These are phyloP conservation scores for Colletotrichum lentis DNA, from an alignment of 2,329 filamentous ascomycete species.

Conservation along the genomic window DNA sequence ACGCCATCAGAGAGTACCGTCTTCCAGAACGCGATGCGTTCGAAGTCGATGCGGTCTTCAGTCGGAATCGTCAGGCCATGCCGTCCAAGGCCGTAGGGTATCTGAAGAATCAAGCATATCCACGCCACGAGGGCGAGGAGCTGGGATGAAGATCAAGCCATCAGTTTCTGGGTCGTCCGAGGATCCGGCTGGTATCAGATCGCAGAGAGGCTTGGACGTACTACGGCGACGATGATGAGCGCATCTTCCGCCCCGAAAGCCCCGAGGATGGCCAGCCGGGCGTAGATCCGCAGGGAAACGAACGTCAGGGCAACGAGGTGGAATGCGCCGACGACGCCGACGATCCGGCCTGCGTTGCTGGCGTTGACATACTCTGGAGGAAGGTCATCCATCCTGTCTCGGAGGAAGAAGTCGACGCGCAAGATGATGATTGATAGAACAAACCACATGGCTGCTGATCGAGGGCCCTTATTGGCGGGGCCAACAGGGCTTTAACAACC, in stretches of 20 bases:
- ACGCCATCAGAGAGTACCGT: slow-evolving; percentile 40
- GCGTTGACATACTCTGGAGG: slow-evolving; percentile 27
- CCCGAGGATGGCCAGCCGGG: slow-evolving; percentile 40
- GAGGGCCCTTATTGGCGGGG: no score
- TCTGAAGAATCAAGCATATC: slow-evolving; percentile 41
- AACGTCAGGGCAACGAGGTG: slow-evolving; percentile 41
- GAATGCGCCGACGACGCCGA: slow-evolving; percentile 37
- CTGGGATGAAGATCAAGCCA: background rate
- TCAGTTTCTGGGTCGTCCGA: no score
- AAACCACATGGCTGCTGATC: background rate
- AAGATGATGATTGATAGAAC: background rate
- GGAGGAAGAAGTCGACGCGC: no score
- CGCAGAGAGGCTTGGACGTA: slow-evolving; percentile 14
- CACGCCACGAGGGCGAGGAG: slow-evolving; percentile 39
- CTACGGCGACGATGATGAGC: slow-evolving; percentile 41
- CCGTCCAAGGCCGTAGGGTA: slow-evolving; percentile 40
- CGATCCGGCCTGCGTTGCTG: slow-evolving; percentile 37
- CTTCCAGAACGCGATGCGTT: slow-evolving; percentile 41
- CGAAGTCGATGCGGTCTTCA: slow-evolving; percentile 37
- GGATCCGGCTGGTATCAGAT: no score
- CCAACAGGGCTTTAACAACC: no score
- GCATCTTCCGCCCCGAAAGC: slow-evolving; percentile 44
- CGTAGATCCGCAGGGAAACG: slow-evolving; percentile 42
- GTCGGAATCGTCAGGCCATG: slow-evolving; percentile 35
- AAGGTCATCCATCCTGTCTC: slow-evolving; percentile 2